Evolutionary conservation across 768 basidiomycete species (phyloP).

Genomic region (Amanita thiersii): DNA sequence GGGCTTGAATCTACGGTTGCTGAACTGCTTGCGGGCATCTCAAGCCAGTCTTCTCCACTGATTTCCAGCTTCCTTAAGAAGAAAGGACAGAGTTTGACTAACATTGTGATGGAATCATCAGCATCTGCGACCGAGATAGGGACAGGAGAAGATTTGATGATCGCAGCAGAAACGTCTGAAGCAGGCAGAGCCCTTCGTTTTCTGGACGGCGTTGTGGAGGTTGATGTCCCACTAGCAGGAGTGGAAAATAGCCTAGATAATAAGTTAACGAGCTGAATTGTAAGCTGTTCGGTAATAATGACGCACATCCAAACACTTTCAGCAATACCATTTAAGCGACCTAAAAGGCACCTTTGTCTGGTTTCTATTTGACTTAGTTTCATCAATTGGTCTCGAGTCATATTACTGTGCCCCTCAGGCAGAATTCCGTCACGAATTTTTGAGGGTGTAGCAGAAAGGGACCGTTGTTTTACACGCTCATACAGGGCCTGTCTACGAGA

Average conservation of each 20-base stretch:
- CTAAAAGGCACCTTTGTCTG: slow-evolving; percentile 66
- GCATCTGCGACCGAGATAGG: slow-evolving; percentile 76
- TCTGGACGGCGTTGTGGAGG: slow-evolving; percentile 48
- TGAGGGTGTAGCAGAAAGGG: slow-evolving; percentile 58
- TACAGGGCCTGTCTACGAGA: slow-evolving; percentile 75
- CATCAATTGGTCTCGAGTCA: slow-evolving; percentile 59
- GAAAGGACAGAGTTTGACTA: slow-evolving; percentile 69
- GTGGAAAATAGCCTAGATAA: slow-evolving; percentile 76
- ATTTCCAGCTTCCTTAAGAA: slow-evolving; percentile 63
- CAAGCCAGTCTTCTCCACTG: slow-evolving; percentile 48
- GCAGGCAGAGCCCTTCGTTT: slow-evolving; percentile 66
- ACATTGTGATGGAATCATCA: slow-evolving; percentile 60
- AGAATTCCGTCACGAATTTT: slow-evolving; percentile 35
- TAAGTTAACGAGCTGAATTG: no score
- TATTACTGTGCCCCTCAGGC: slow-evolving; percentile 31
- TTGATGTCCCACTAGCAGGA: slow-evolving; percentile 29
- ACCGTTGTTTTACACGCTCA: slow-evolving; percentile 71
- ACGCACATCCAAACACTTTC: slow-evolving; percentile 84
- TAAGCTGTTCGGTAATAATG: no score
- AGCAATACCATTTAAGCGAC: slow-evolving; percentile 72
- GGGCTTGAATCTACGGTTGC: slow-evolving; percentile 26
- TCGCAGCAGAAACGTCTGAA: slow-evolving; percentile 56
- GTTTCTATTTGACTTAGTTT: slow-evolving; percentile 75
- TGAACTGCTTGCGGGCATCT: slow-evolving; percentile 46
- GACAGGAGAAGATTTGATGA: slow-evolving; percentile 76